These are phyloP conservation scores for Colletotrichum melonis DNA, from an alignment of 2,329 filamentous ascomycete species.

Conservation along the genomic window DNA sequence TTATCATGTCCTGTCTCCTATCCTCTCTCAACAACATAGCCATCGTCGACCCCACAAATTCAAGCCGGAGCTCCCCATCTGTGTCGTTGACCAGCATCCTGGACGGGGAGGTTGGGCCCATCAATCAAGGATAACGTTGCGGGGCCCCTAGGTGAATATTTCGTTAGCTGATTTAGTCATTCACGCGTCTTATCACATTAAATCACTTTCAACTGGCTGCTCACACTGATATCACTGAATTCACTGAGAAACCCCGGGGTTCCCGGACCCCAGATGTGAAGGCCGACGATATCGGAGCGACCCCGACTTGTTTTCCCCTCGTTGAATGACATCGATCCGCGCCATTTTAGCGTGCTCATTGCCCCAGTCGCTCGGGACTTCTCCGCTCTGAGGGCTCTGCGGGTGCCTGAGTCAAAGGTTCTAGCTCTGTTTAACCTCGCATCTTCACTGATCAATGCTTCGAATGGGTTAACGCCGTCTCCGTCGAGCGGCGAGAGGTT, in stretches of 20 bases:
- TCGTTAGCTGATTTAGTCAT: not conserved
- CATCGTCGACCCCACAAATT: slow-evolving; percentile 9
- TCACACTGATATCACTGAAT: not conserved
- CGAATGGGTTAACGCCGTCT: not conserved
- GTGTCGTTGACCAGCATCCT: not conserved
- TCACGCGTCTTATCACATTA: slow-evolving; percentile 1
- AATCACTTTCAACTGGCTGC: not conserved
- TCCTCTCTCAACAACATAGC: slow-evolving; percentile 2
- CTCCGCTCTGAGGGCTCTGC: not conserved
- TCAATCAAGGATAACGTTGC: not conserved
- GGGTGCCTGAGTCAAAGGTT: slow-evolving; percentile 1
- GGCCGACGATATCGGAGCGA: slow-evolving; percentile 31
- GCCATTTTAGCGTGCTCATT: slow-evolving; percentile 11
- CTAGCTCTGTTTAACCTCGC: not conserved
- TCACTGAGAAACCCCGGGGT: not conserved
- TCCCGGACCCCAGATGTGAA: slow-evolving; percentile 8
- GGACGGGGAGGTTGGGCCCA: not conserved
- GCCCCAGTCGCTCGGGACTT: not conserved
- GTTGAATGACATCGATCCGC: slow-evolving; percentile 23
- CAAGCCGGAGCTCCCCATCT: not conserved
- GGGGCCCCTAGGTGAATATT: not conserved
- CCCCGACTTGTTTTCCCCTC: slow-evolving; percentile 7
- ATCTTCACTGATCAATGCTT: not conserved
- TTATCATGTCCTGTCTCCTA: not conserved
- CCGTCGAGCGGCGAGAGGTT: slow-evolving; percentile 7